Percentiles rank a stretch among this genome's conserved stretches.
These are phyloP conservation scores for Geotrichum candidum DNA, from an alignment of 1,139 yeast species.

Conservation along the genomic window DNA sequence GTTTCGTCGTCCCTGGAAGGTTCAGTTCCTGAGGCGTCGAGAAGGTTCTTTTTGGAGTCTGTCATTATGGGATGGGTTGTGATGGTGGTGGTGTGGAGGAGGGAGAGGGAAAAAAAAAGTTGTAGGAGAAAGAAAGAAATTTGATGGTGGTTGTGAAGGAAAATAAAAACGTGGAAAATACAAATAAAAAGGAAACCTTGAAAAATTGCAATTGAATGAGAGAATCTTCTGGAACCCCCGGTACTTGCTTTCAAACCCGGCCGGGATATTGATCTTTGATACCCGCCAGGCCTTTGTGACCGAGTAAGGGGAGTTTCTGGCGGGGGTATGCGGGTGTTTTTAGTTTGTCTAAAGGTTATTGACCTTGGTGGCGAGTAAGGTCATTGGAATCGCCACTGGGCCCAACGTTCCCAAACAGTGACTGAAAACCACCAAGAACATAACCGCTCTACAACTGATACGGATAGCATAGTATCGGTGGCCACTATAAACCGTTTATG, in stretches of 20 bases:
- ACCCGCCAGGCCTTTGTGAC: too few relatives aligned
- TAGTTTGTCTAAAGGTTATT: too few relatives aligned
- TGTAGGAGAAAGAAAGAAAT: neutral
- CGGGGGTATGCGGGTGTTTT: too few relatives aligned
- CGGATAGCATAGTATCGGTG: too few relatives aligned
- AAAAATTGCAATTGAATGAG: neutral
- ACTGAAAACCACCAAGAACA: too few relatives aligned
- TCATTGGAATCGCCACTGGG: too few relatives aligned
- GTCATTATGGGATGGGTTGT: constrained; percentile 8
- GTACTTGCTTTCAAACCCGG: neutral
- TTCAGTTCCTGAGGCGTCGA: constrained; percentile 53
- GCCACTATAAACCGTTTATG: too few relatives aligned
- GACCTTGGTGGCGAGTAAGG: too few relatives aligned
- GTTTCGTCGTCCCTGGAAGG: constrained; percentile 66
- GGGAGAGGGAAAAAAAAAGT: neutral
- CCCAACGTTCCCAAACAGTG: too few relatives aligned
- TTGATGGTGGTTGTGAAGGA: neutral
- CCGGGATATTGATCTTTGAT: neutral
- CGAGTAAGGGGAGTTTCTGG: too few relatives aligned
- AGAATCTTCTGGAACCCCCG: constrained; percentile 6
- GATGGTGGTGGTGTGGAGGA: constrained; percentile 3
- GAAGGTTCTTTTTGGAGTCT: constrained; percentile 29
- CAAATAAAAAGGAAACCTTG: neutral
- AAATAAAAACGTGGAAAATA: neutral
- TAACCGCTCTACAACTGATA: too few relatives aligned